Conservation (phyloP, 768 basidiomycete species). For the Lactifluus volemus region DNA sequence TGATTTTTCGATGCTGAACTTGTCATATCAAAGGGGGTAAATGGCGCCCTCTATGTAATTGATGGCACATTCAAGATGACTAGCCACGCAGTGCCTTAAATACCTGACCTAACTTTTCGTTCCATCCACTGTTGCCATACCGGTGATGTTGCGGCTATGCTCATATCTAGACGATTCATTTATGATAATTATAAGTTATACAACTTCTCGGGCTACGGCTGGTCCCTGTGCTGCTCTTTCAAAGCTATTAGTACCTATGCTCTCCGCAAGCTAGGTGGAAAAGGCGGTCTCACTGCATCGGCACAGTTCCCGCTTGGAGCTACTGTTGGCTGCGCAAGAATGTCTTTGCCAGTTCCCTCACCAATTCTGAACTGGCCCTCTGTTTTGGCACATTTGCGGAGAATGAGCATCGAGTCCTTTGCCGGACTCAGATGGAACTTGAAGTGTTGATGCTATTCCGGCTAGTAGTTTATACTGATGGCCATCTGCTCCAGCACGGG, state of each 20-base stretch:
- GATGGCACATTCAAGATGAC: constrained; percentile 37
- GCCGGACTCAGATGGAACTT: too few species aligned
- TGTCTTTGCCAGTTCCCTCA: neutral
- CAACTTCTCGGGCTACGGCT: neutral
- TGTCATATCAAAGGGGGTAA: constrained; percentile 34
- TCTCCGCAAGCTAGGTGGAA: neutral
- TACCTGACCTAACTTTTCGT: neutral
- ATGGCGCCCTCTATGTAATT: constrained; percentile 51
- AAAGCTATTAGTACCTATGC: too few species aligned
- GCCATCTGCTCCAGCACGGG: neutral
- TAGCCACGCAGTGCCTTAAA: constrained; percentile 10
- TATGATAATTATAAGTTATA: neutral
- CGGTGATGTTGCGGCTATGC: too few species aligned
- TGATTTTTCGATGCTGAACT: neutral
- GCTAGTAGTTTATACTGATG: neutral
- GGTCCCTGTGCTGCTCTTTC: neutral
- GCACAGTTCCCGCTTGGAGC: neutral
- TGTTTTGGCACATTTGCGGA: neutral
- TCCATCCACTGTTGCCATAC: too few species aligned
- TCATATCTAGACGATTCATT: neutral
- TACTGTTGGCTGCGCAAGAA: neutral
- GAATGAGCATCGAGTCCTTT: neutral
- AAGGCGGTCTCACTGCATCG: neutral
- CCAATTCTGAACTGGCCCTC: neutral
- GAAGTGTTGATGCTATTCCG: neutral